Evolutionary conservation across 2,329 filamentous ascomycete species (phyloP).

Genomic region (Juglanconis sp.): DNA sequence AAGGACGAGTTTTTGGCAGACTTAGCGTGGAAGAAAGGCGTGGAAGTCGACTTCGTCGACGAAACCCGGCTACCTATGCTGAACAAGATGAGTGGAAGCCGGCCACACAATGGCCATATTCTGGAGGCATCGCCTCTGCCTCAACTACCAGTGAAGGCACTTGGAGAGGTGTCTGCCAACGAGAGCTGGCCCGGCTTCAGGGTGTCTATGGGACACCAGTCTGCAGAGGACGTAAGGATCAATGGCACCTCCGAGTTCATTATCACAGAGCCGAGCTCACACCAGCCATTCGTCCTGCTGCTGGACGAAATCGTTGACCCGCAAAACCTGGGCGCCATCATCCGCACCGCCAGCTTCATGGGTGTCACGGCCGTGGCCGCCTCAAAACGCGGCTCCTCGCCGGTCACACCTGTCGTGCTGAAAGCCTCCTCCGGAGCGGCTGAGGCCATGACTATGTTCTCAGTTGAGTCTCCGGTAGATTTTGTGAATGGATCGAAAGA

Average conservation of each 20-base stretch:
- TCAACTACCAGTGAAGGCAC: conserved; percentile 59
- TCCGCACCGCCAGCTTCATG: conserved; percentile 87
- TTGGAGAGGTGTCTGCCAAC: conserved; percentile 49
- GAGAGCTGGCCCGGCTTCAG: conserved; percentile 49
- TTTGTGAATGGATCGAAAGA: conserved; percentile 68
- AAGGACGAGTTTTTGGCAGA: conserved; percentile 42
- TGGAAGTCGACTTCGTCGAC: conserved; percentile 57
- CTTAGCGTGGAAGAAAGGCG: conserved; percentile 44
- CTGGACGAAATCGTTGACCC: conserved; percentile 79
- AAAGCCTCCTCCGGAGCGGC: conserved; percentile 88
- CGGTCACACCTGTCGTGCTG: conserved; percentile 71
- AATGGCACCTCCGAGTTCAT: conserved; percentile 65
- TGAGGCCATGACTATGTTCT: conserved; percentile 74
- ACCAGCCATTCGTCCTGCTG: conserved; percentile 69
- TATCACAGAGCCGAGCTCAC: conserved; percentile 34
- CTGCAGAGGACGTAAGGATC: conserved; percentile 67
- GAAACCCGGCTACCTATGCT: conserved; percentile 65
- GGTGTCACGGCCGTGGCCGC: conserved; percentile 81
- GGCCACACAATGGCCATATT: conserved; percentile 87
- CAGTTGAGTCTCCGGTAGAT: conserved; percentile 60
- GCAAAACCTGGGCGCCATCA: conserved; percentile 84
- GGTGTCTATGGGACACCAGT: conserved; percentile 63
- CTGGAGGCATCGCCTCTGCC: conserved; percentile 85
- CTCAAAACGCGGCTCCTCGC: conserved; percentile 69
- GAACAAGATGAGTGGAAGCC: conserved; percentile 76